Conservation (phyloP, 495 filamentous ascomycete species). For the Tricharina praecox region DNA sequence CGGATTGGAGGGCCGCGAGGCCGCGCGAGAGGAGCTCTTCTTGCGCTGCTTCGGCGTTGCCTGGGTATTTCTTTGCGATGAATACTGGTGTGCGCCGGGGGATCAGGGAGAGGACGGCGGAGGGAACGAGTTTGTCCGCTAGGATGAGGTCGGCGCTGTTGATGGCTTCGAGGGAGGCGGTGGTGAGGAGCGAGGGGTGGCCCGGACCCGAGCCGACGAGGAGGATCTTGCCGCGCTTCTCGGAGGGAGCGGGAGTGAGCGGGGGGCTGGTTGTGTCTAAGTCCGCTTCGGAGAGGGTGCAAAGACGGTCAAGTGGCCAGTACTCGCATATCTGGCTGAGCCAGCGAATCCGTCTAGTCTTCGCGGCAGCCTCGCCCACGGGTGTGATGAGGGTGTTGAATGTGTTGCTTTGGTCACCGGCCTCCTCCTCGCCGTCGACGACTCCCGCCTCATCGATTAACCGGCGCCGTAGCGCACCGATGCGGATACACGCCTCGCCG, state of each 20-base stretch:
- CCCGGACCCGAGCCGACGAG: conserved; percentile 90
- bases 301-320: conserved; percentile 76
- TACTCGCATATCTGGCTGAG: conserved; percentile 95
- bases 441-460: conserved; percentile 64
- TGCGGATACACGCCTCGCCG: conserved; percentile 59
- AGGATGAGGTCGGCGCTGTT: conserved; percentile 69
- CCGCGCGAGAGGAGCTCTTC: conserved; percentile 74
- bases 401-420: conserved; percentile 58
- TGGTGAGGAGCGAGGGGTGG: conserved; percentile 76
- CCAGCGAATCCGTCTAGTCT: conserved; percentile 77
- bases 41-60: conserved; percentile 86
- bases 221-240: conserved; percentile 40
- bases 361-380: conserved; percentile 62
- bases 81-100: conserved; percentile 76
- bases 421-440: conserved; percentile 57
- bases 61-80: conserved; percentile 93
- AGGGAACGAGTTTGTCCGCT: conserved; percentile 89
- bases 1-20: conserved; percentile 49
- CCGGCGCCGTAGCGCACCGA: conserved; percentile 58
- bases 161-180: conserved; percentile 76
- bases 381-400: conserved; percentile 71
- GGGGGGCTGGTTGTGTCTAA: conserved; percentile 54
- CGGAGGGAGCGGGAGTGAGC: conserved; percentile 7
- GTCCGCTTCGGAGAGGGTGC: conserved; percentile 53
- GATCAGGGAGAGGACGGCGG: conserved; percentile 69